Percentiles rank a stretch among this genome's conserved stretches.
phyloP scores from a whole-genome alignment of 1,284 basidiomycete genomes.

The Inonotus obliquus region DNA sequence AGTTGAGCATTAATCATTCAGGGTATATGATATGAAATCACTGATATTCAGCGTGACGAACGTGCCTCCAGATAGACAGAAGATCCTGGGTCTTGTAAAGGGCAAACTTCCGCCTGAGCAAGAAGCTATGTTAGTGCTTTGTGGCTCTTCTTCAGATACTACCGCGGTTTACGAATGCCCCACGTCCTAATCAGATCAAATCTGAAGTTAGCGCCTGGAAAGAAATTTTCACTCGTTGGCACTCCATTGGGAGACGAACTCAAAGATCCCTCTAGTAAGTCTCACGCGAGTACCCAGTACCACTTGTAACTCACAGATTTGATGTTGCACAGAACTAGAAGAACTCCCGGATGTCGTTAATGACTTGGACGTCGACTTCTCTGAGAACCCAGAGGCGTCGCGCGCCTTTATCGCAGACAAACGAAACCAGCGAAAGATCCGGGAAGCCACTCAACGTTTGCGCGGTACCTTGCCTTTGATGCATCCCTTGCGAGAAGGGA shows the following conservation, averaged over 20 bases:
- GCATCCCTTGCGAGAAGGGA: conserved; percentile 69
- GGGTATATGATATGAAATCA: conserved; percentile 66
- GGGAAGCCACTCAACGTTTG: conserved; percentile 63
- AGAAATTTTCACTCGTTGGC: conserved; percentile 79
- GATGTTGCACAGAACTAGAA: conserved; percentile 45
- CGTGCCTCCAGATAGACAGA: conserved; percentile 84
- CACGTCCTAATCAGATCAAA: conserved; percentile 40
- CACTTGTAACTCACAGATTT: conserved; percentile 3
- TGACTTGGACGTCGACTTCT: conserved; percentile 76
- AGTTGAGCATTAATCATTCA: conserved; percentile 25
- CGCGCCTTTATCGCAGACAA: conserved; percentile 63
- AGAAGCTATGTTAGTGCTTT: conserved; percentile 51
- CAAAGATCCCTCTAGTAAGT: conserved; percentile 61
- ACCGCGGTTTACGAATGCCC: conserved; percentile 2
- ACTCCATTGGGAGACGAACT: conserved; percentile 81
- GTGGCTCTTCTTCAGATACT: conserved; percentile 10
- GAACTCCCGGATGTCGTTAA: conserved; percentile 71
- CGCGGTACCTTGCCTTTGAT: conserved; percentile 62
- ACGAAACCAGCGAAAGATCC: conserved; percentile 74
- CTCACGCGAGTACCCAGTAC: background rate
- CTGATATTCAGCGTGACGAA: conserved; percentile 66
- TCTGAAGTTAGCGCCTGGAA: conserved; percentile 51
- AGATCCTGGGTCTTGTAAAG: conserved; percentile 83
- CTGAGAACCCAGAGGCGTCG: conserved; percentile 53
- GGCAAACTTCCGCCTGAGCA: conserved; percentile 80